These are phyloP conservation scores for Acorus gramineus DNA, from an alignment of 106 monocot genomes.

Conservation along the genomic window DNA sequence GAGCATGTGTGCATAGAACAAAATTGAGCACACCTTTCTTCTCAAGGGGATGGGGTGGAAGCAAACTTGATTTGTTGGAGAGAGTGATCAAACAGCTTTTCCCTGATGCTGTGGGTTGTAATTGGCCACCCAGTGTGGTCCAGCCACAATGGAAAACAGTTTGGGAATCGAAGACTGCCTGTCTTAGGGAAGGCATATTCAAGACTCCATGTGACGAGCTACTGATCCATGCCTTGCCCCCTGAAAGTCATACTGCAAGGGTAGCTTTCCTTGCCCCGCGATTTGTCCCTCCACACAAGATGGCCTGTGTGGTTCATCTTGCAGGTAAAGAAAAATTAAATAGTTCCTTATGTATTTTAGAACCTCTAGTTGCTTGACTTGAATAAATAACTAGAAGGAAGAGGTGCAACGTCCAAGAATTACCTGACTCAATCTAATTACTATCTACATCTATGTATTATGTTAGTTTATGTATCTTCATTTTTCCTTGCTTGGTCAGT, in stretches of 20 bases:
- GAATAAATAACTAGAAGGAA: background rate
- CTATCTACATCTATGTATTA: no score
- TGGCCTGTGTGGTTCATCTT: slow-evolving; percentile 96
- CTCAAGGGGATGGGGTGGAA: slow-evolving; percentile 95
- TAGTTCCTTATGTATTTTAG: background rate
- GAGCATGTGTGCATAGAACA: slow-evolving; percentile 72
- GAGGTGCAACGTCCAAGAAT: no score
- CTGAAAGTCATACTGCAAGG: slow-evolving; percentile 75
- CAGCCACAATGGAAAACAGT: slow-evolving; percentile 73
- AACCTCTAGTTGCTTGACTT: background rate
- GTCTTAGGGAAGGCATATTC: slow-evolving; percentile 78
- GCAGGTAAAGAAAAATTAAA: slow-evolving; percentile 66
- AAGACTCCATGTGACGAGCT: slow-evolving; percentile 70
- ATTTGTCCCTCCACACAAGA: slow-evolving; percentile 61
- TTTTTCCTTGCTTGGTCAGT: no score
- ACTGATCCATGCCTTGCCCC: slow-evolving; percentile 66
- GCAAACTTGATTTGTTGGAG: slow-evolving; percentile 82
- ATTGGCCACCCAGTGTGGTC: slow-evolving; percentile 53
- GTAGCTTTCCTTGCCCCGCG: slow-evolving; percentile 87
- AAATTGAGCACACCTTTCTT: slow-evolving; percentile 86
- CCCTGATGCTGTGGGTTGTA: slow-evolving; percentile 38
- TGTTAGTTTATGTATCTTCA: no score
- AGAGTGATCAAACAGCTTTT: slow-evolving; percentile 84
- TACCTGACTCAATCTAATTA: no score
- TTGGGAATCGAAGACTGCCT: slow-evolving; percentile 88